Evolutionary conservation across 176 grass and related monocot species (phyloP), one percentile per base, ranked within the genome.

Genomic region (Cenchrus purpureus): DNA sequence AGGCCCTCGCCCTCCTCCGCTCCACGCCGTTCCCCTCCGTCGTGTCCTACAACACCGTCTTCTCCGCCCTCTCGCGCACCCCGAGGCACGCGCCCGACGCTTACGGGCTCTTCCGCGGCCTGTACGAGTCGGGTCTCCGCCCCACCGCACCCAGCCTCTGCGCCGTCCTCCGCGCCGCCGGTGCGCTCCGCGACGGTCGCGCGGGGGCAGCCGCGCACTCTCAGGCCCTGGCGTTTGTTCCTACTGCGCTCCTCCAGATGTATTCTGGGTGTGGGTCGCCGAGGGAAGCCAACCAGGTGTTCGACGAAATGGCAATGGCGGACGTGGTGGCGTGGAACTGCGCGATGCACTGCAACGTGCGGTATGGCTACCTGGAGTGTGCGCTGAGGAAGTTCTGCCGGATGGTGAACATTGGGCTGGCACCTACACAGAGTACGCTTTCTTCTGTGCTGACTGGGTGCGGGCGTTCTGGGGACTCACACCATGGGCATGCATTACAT

Each of bases 11-110:
- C 45, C 74, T 98, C 76, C 94, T 98, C 85, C 91, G 89, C 67
- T 79, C 83, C 87, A 90, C 89, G 62, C 85, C 87, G 10, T 12
- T 20, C 7, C 87, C 91, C 69, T 87, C 82, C 82, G 78, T 90
- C 9, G 73, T 98, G 57, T 93, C 96, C 6, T 98, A 89, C 90
- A 98, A 95, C 80, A 87, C 87, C 73, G 85, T 98, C 78, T 92
- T 98, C 78, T 87, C 96, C 2, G 91, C 81, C 0, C 83, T 87
- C 79, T 91, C 85, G 22, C 85, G 87, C 78, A 17, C 71, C 20
- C 72, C 50, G 19, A 25, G 70, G 77, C 63, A 86, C 81, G 85
- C 91, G 32, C 61, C 57, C 0, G n/a, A 78, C 14, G 91, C 91
- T 1, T 86, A 90, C 64, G 69, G 14, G 16, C 68, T 98, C 76